Conservation (phyloP, 805 yeast genomes). For the Diddensiella santjacobensis region DNA sequence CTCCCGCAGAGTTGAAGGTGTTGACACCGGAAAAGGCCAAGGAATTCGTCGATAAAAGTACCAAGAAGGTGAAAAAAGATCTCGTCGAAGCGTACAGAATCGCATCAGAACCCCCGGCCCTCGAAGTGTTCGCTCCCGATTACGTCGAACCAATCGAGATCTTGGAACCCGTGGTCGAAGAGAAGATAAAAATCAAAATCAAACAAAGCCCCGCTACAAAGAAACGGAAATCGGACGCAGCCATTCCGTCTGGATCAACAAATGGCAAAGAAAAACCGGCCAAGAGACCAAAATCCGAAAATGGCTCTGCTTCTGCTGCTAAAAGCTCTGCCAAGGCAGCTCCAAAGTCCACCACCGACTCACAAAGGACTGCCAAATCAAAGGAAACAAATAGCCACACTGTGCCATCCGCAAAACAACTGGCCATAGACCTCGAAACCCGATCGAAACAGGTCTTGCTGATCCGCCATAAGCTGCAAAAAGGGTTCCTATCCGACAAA, state of each 20-base stretch:
- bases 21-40: constrained; percentile 44
- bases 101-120: constrained; percentile 49
- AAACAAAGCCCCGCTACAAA: constrained; percentile 1
- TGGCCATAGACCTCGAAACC: constrained; percentile 14
- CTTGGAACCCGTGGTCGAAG: constrained; percentile 1
- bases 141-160: constrained; percentile 4
- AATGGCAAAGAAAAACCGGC: constrained; percentile 1
- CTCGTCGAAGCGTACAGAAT: constrained; percentile 51
- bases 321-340: neutral
- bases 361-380: constrained; percentile 9
- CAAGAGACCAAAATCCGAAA: constrained; percentile 8
- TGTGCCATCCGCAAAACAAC: constrained; percentile 19
- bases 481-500: constrained; percentile 27
- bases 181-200: neutral
- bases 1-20: constrained; percentile 46
- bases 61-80: constrained; percentile 41
- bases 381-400: neutral
- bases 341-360: neutral
- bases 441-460: constrained; percentile 24
- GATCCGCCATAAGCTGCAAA: constrained; percentile 33
- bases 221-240: constrained; percentile 1
- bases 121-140: constrained; percentile 42
- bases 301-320: constrained; percentile 2
- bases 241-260: neutral
- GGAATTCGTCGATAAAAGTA: constrained; percentile 32